Conservation (phyloP, 1,284 basidiomycete species). For the Microbotryomycetes sp. region DNA sequence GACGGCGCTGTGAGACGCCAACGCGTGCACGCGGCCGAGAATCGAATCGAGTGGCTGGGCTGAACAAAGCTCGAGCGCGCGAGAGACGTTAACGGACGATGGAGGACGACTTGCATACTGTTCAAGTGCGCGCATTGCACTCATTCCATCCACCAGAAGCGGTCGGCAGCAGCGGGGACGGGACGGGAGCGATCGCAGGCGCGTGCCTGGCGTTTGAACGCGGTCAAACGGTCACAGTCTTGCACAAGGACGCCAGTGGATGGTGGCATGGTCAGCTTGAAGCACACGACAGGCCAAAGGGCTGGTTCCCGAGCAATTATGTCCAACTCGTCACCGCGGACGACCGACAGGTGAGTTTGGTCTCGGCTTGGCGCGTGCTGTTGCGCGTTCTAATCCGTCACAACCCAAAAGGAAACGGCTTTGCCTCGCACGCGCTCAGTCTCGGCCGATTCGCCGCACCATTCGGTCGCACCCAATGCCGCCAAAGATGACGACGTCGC, state of each 20-base stretch:
- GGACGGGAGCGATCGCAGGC: neutral
- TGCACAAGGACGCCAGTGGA: conserved; percentile 76
- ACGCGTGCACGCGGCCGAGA: too few relatives aligned
- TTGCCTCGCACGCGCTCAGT: neutral
- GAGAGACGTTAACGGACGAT: too few relatives aligned
- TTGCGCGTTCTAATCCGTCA: neutral
- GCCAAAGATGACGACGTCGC: conserved; percentile 5
- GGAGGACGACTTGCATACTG: too few relatives aligned
- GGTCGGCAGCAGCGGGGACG: neutral
- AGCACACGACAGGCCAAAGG: conserved; percentile 53
- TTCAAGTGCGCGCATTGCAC: neutral
- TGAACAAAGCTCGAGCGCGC: too few relatives aligned
- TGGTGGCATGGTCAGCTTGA: conserved; percentile 97
- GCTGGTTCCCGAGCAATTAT: conserved; percentile 93
- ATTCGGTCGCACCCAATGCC: conserved; percentile 8
- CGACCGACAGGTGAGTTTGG: neutral
- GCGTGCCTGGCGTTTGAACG: conserved; percentile 78
- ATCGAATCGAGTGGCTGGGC: too few relatives aligned
- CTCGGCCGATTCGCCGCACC: neutral
- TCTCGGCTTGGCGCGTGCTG: neutral
- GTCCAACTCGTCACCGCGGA: conserved; percentile 29
- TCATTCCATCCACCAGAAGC: neutral
- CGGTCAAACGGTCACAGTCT: conserved; percentile 83
- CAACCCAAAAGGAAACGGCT: neutral
- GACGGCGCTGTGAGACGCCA: too few relatives aligned